These are phyloP conservation scores for Diospyros lotus DNA, from an alignment of 148 eudicot species.

Conservation along the genomic window DNA sequence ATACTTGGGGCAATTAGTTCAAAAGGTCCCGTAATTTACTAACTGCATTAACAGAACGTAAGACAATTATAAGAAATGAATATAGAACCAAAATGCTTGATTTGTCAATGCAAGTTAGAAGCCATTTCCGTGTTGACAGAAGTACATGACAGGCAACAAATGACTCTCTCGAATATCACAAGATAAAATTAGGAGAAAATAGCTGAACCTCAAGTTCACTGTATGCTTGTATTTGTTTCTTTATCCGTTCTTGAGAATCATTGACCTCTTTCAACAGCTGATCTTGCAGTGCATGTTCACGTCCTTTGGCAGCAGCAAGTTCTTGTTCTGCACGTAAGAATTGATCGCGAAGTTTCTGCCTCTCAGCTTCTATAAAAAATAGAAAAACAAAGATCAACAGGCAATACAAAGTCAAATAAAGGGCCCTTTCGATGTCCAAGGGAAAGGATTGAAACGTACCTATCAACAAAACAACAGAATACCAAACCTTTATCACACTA, in stretches of 20 bases:
- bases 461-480: no score
- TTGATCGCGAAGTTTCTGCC: conserved; percentile 64
- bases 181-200: background rate
- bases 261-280: conserved; percentile 76
- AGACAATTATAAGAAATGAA: background rate
- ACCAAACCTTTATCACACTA: no score
- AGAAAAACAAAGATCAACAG: conserved; percentile 6
- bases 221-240: conserved; percentile 59
- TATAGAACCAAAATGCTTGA: conserved; percentile 1
- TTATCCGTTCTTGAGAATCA: conserved; percentile 63
- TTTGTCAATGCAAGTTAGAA: background rate
- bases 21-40: background rate
- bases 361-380: conserved; percentile 58
- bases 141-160: background rate
- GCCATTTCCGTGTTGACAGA: background rate
- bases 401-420: conserved; percentile 7
- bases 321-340: conserved; percentile 76
- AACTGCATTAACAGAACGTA: background rate
- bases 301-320: conserved; percentile 91
- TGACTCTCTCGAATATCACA: background rate
- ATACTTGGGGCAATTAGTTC: background rate
- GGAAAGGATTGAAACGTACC: background rate
- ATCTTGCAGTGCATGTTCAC: conserved; percentile 78
- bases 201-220: conserved; percentile 68
- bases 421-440: background rate